A percentile compares a stretch with the other conserved stretches of the same genome.
These are phyloP conservation scores for Triangularia setosa DNA, from an alignment of 2,329 filamentous ascomycete genomes.

Conservation along the genomic window DNA sequence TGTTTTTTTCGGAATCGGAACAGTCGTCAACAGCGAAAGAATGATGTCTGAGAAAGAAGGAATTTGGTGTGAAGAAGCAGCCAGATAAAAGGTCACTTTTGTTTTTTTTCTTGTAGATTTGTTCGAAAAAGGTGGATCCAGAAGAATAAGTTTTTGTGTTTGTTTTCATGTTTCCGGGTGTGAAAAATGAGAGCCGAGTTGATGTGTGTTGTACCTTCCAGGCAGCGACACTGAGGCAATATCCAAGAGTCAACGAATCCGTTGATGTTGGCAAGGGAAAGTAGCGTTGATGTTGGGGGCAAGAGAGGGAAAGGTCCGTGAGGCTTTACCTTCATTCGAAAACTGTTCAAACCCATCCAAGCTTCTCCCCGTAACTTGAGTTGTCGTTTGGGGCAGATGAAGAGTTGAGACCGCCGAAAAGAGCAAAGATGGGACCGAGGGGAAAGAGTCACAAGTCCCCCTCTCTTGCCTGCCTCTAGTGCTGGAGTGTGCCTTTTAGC, in stretches of 20 bases:
- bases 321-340: not conserved
- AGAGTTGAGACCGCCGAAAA: not conserved
- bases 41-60: not conserved
- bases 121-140: not conserved
- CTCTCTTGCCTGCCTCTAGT: not conserved
- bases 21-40: not conserved
- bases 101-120: not conserved
- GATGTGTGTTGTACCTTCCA: not conserved
- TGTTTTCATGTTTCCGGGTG: not conserved
- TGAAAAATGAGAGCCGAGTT: not conserved
- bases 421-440: not conserved
- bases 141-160: not conserved
- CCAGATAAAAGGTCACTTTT: not conserved
- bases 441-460: not conserved
- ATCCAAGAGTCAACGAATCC: not conserved
- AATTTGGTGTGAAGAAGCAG: not conserved
- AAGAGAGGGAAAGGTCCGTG: not conserved
- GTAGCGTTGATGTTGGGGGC: not conserved
- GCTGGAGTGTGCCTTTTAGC: not conserved
- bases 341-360: not conserved
- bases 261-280: not conserved
- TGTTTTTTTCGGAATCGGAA: not conserved
- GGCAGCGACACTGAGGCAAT: not conserved
- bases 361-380: not conserved
- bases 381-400: not conserved